A percentile compares a stretch with the other conserved stretches of the same genome.
Evolutionary conservation across 2,329 filamentous ascomycete genomes (phyloP).

Genomic region (Sporothrix humicola): DNA sequence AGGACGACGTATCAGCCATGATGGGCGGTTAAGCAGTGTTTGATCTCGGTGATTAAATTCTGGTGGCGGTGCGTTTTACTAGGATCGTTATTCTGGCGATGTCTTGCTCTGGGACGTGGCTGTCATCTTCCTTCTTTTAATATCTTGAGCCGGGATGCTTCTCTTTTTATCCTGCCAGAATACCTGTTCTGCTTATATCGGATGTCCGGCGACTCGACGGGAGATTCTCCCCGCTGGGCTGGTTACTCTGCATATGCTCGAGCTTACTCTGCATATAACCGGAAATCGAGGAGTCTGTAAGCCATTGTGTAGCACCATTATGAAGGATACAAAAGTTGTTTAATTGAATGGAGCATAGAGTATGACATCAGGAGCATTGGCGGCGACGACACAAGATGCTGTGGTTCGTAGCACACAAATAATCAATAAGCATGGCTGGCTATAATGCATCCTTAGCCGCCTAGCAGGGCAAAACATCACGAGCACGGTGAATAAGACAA

Average conservation of each 20-base stretch:
- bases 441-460: too few species aligned
- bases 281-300: neutral
- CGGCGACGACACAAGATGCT: too few species aligned
- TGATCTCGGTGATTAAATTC: neutral
- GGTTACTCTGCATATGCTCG: neutral
- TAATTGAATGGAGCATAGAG: too few species aligned
- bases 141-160: neutral
- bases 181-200: neutral
- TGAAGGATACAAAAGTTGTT: too few species aligned
- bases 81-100: neutral
- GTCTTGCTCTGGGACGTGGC: neutral
- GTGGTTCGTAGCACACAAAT: too few species aligned
- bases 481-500: too few species aligned
- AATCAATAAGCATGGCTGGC: too few species aligned
- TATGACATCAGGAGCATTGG: too few species aligned
- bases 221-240: neutral
- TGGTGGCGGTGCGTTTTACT: neutral
- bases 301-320: neutral
- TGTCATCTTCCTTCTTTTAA: neutral
- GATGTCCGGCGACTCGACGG: constrained; percentile 3
- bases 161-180: neutral
- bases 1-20: neutral
- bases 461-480: too few species aligned
- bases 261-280: neutral
- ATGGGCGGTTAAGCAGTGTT: neutral